Conservation (phyloP, 1,284 basidiomycete species). For the Leccinum huronense region DNA sequence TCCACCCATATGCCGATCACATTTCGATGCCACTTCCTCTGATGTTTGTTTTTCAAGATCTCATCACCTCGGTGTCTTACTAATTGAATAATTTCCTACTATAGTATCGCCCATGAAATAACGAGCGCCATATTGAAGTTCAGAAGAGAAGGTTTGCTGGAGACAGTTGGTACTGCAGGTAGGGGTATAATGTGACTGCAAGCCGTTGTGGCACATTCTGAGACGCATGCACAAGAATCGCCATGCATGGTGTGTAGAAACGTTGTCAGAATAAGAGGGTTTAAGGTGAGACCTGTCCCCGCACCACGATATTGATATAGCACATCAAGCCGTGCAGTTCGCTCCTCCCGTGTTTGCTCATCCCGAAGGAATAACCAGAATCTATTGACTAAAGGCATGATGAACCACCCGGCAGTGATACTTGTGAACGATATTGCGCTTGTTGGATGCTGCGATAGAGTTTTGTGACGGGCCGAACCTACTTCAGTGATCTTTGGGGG, state of each 20-base stretch:
- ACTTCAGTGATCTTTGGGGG: slow-evolving; percentile 49
- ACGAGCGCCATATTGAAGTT: slow-evolving; percentile 68
- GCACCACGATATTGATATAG: slow-evolving; percentile 63
- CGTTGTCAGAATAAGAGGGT: slow-evolving; percentile 70
- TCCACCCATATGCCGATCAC: slow-evolving; percentile 53
- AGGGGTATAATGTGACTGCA: slow-evolving; percentile 56
- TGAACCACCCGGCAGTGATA: slow-evolving; percentile 81
- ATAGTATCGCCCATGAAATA: slow-evolving; percentile 78
- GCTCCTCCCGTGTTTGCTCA: slow-evolving; percentile 69
- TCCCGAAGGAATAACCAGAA: slow-evolving; percentile 91
- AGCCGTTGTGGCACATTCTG: slow-evolving; percentile 79
- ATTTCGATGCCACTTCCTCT: slow-evolving; percentile 71
- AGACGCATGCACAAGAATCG: slow-evolving; percentile 80
- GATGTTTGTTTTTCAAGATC: slow-evolving; percentile 46
- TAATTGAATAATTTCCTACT: not conserved
- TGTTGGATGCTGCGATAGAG: slow-evolving; percentile 19
- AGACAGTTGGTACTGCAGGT: slow-evolving; percentile 84
- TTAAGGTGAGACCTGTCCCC: slow-evolving; percentile 79
- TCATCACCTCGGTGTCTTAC: not conserved
- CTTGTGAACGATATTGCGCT: slow-evolving; percentile 57
- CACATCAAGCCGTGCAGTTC: slow-evolving; percentile 51
- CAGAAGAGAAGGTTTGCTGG: slow-evolving; percentile 73
- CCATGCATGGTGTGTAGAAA: slow-evolving; percentile 67
- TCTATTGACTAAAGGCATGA: slow-evolving; percentile 84
- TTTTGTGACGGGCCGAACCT: slow-evolving; percentile 11